Conservation (phyloP, 176 grass and related monocot genomes). For the Triticum aestivum region DNA sequence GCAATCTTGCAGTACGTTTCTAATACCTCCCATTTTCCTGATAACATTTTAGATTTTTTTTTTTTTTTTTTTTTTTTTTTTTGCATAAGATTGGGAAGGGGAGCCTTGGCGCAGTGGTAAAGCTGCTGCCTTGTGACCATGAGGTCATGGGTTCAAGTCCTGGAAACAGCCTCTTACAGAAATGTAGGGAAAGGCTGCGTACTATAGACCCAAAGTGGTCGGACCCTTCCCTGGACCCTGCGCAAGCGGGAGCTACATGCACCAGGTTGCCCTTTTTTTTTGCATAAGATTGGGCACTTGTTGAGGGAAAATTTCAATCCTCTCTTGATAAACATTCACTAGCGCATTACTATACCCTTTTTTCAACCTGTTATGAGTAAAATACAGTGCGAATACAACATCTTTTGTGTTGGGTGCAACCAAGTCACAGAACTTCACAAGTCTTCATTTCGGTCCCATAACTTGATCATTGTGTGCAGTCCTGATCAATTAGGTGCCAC, state of each 20-base stretch:
- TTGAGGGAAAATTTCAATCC: background rate
- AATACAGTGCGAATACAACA: background rate
- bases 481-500: conserved; percentile 3
- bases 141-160: too few species aligned
- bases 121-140: too few species aligned
- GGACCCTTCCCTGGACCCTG: too few species aligned
- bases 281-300: background rate
- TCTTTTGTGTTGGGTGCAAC: conserved; percentile 7
- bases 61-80: too few species aligned
- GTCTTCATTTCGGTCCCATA: background rate
- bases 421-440: background rate
- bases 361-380: background rate
- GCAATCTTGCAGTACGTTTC: conserved; percentile 69
- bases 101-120: too few species aligned
- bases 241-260: too few species aligned
- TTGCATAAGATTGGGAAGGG: too few species aligned
- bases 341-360: background rate
- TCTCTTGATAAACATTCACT: conserved; percentile 14
- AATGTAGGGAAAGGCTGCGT: too few species aligned
- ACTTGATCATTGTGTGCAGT: background rate
- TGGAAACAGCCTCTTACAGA: too few species aligned
- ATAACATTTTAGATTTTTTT: background rate
- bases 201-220: too few species aligned
- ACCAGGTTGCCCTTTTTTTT: background rate
- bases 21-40: conserved; percentile 3